A percentile compares a stretch with the other conserved stretches of the same genome.
Conservation (phyloP, 2,329 filamentous ascomycete species). For the Botrytis sinoallii region DNA sequence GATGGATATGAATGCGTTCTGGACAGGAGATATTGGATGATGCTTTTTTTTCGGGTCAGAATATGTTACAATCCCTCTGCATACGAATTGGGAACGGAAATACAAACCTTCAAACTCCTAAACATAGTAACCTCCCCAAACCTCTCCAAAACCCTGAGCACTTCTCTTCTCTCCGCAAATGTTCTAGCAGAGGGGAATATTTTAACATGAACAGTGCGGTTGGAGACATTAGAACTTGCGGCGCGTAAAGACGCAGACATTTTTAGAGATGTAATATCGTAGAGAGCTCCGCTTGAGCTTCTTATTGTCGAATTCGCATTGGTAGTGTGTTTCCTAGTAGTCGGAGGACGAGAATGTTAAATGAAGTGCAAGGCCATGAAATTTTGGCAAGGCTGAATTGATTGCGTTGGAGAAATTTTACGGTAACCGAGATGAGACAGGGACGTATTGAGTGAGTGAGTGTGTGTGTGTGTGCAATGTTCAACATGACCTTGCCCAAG, state of each 20-base stretch:
- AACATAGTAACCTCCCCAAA: slow-evolving; percentile 38
- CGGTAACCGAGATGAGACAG: background rate
- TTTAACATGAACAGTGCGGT: slow-evolving; percentile 36
- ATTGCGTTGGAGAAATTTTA: background rate
- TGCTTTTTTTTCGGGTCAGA: slow-evolving; percentile 24
- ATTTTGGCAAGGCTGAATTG: background rate
- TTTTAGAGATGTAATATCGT: background rate
- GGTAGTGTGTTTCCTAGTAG: background rate
- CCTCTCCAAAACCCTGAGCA: slow-evolving; percentile 36
- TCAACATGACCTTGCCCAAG: background rate
- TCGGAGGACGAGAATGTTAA: background rate
- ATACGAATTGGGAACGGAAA: background rate
- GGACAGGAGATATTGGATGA: slow-evolving; percentile 24
- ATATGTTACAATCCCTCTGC: background rate
- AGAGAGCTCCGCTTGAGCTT: background rate
- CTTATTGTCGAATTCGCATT: background rate
- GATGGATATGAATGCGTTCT: slow-evolving; percentile 35
- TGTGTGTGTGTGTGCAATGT: background rate
- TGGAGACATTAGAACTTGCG: slow-evolving; percentile 17
- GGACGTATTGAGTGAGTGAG: background rate
- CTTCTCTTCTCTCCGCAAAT: slow-evolving; percentile 37
- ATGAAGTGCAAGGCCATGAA: background rate
- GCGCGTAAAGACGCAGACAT: slow-evolving; percentile 8
- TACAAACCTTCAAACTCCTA: slow-evolving; percentile 34
- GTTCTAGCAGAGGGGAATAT: slow-evolving; percentile 33